Evolutionary conservation across 1,284 basidiomycete genomes (phyloP).

Genomic region (Thecaphora frezii): DNA sequence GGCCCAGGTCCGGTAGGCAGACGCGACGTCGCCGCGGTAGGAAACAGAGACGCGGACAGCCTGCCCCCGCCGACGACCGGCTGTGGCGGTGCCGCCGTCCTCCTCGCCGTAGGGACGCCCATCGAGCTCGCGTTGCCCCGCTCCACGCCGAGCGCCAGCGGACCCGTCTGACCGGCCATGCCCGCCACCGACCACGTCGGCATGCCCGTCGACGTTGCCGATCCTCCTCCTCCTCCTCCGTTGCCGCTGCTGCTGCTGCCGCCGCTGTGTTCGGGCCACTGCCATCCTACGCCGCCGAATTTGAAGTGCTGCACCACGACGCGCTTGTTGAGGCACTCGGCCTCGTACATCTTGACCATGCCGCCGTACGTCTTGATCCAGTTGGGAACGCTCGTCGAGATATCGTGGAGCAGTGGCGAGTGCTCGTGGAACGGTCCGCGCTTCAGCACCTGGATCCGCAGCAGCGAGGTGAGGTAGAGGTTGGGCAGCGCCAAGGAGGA

Average conservation of each 20-base stretch:
- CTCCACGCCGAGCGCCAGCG: conserved; percentile 15
- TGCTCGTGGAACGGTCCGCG: conserved; percentile 50
- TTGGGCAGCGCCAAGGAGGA: conserved; percentile 22
- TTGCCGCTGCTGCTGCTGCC: too few species aligned
- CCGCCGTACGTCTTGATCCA: conserved; percentile 90
- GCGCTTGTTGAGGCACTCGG: conserved; percentile 90
- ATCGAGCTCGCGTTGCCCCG: conserved; percentile 26
- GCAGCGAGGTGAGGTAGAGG: conserved; percentile 65
- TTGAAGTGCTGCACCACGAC: conserved; percentile 94
- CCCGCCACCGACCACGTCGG: background rate
- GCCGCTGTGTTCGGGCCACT: conserved; percentile 8
- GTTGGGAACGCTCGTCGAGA: conserved; percentile 78
- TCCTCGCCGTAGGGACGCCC: conserved; percentile 20
- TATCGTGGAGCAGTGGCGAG: conserved; percentile 77
- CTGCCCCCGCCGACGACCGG: too few species aligned
- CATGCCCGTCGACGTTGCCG: background rate
- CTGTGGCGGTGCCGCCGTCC: background rate
- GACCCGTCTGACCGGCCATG: too few species aligned
- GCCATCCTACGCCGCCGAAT: conserved; percentile 65
- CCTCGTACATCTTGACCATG: conserved; percentile 93
- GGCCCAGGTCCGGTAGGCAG: background rate
- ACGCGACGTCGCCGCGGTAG: background rate
- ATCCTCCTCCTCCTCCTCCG: background rate
- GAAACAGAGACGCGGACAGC: background rate
- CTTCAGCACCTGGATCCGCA: conserved; percentile 62